Percentiles rank a stretch among this genome's conserved stretches.
Conservation (phyloP, 179 eudicot genomes). For the Silene vulgaris region DNA sequence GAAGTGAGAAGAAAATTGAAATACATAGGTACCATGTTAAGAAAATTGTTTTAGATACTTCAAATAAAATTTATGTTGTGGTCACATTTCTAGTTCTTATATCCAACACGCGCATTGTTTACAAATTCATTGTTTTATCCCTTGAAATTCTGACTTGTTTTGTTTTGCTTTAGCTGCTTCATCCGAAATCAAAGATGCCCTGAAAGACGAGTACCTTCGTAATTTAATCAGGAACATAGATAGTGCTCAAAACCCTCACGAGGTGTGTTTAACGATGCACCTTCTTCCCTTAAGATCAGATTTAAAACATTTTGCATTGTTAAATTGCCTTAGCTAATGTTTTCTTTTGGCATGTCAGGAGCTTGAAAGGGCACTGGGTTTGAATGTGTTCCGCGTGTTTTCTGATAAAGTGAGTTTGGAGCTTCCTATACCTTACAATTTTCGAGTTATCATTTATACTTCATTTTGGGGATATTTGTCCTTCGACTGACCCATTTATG, state of each 20-base stretch:
- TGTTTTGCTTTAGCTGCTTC: constrained; percentile 50
- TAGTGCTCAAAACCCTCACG: constrained; percentile 48
- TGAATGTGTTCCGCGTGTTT: constrained; percentile 50
- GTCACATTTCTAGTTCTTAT: background rate
- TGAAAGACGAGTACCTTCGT: constrained; percentile 55
- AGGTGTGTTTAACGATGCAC: constrained; percentile 31
- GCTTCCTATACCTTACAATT: background rate
- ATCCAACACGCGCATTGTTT: background rate
- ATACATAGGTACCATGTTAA: too few species aligned
- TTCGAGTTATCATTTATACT: too few species aligned
- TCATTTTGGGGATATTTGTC: background rate
- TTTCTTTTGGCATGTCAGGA: constrained; percentile 35
- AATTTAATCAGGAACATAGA: constrained; percentile 49
- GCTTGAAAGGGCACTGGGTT: constrained; percentile 62
- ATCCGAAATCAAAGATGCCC: constrained; percentile 56
- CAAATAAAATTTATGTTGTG: background rate
- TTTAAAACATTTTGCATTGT: background rate
- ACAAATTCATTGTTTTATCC: background rate
- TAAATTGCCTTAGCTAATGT: constrained; percentile 8
- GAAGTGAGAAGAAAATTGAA: too few species aligned
- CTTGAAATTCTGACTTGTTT: background rate
- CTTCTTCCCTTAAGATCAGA: background rate
- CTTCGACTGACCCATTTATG: background rate
- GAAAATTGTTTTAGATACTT: background rate
- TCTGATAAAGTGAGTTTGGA: constrained; percentile 51